Evolutionary conservation across 108 stramenopile species (phyloP).

Genomic region (Chaetoceros tenuissimus): DNA sequence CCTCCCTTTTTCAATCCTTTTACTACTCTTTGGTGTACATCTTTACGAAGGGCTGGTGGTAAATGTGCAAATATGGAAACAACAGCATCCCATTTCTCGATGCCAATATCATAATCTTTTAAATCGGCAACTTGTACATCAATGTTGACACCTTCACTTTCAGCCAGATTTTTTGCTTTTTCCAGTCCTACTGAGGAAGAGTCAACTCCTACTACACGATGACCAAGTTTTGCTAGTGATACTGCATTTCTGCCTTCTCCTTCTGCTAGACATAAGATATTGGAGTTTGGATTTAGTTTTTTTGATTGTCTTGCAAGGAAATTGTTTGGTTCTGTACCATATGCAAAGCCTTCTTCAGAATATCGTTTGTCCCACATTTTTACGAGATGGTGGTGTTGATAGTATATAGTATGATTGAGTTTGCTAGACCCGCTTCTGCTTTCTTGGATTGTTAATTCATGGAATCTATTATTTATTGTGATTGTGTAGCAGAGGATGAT

Average conservation of each 20-base stretch:
- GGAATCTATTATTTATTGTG: no score
- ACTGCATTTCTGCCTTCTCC: slow-evolving; percentile 51
- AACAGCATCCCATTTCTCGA: slow-evolving; percentile 33
- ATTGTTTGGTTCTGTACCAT: slow-evolving; percentile 46
- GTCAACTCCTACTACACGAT: slow-evolving; percentile 32
- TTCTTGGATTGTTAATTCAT: no score
- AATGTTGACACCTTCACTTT: slow-evolving; percentile 16
- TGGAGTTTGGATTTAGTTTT: slow-evolving; percentile 10
- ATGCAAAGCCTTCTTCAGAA: slow-evolving; percentile 21
- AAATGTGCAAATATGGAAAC: slow-evolving; percentile 49
- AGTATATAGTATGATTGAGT: no score
- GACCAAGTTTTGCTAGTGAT: slow-evolving; percentile 29
- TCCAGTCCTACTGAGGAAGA: slow-evolving; percentile 26
- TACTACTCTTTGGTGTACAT: slow-evolving; percentile 21
- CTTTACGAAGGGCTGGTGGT: slow-evolving; percentile 24
- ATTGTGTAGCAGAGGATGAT: no score
- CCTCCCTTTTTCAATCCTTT: slow-evolving; percentile 33
- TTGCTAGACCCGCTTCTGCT: no score
- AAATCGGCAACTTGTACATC: slow-evolving; percentile 28
- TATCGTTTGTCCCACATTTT: slow-evolving; percentile 38
- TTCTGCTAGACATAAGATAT: slow-evolving; percentile 34
- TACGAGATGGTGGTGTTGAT: no score
- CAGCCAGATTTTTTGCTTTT: slow-evolving; percentile 31
- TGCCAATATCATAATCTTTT: slow-evolving; percentile 28
- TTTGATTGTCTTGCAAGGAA: slow-evolving; percentile 15